phyloP scores from a whole-genome alignment of 257 asterid genomes.

The Plantago major region DNA sequence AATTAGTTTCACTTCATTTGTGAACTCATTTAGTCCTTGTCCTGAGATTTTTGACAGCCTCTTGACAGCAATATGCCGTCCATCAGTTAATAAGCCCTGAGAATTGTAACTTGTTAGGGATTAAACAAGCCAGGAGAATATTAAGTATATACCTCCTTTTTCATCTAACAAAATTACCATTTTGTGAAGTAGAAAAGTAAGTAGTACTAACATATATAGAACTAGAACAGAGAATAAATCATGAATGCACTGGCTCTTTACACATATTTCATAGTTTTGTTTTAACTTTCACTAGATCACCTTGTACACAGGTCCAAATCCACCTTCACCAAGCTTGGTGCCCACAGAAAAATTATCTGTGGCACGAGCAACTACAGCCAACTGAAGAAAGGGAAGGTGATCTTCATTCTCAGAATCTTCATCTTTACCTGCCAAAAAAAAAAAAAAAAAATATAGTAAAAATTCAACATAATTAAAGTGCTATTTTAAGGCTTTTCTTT shows the following conservation, averaged over 20 bases:
- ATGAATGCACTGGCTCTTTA: too few species aligned
- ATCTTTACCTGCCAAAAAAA: conserved; percentile 15
- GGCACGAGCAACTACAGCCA: conserved; percentile 29
- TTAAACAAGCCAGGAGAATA: too few species aligned
- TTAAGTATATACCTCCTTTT: too few species aligned
- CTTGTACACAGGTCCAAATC: conserved; percentile 60
- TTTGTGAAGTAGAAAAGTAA: too few species aligned
- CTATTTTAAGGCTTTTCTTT: too few species aligned
- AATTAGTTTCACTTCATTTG: conserved; percentile 21
- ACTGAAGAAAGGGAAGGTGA: neutral
- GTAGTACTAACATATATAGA: too few species aligned
- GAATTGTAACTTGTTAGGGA: neutral
- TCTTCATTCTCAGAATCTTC: conserved; percentile 11
- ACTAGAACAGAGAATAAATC: too few species aligned
- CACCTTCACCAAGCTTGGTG: conserved; percentile 53
- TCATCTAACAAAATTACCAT: too few species aligned
- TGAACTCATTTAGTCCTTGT: conserved; percentile 25
- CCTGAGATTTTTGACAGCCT: conserved; percentile 26
- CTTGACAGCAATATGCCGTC: conserved; percentile 22
- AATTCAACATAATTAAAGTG: neutral
- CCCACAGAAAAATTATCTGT: conserved; percentile 34
- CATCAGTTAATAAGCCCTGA: conserved; percentile 24
- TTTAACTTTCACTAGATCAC: conserved; percentile 11
- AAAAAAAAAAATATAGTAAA: conserved; percentile 1
- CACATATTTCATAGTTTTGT: too few species aligned